Conservation (phyloP, 352 stramenopile species). For the Albugo candida region DNA sequence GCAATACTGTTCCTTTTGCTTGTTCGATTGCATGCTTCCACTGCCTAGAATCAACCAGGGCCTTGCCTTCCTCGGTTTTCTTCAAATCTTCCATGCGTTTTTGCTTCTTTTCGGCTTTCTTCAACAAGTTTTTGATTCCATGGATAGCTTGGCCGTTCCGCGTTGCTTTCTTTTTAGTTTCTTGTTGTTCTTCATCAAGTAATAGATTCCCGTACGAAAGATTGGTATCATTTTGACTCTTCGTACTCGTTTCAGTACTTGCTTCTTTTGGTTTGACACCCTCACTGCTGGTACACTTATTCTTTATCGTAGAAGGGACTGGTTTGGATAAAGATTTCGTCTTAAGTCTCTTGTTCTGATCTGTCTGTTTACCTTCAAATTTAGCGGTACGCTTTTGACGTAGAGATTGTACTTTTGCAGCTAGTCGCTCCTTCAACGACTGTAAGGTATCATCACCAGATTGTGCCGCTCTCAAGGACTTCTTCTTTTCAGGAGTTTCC, state of each 20-base stretch:
- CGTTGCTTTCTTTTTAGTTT: conserved; percentile 33
- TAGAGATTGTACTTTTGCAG: conserved; percentile 47
- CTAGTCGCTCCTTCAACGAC: conserved; percentile 33
- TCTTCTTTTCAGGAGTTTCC: no score
- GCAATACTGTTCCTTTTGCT: conserved; percentile 33
- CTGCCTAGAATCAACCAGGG: conserved; percentile 33
- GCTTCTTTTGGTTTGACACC: conserved; percentile 11
- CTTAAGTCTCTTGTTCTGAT: no score
- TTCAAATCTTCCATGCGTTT: conserved; percentile 59
- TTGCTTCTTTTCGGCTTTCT: conserved; percentile 62
- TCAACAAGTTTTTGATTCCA: conserved; percentile 58
- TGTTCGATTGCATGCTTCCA: conserved; percentile 63
- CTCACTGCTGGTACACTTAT: neutral
- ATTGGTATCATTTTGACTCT: neutral
- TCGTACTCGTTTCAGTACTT: conserved; percentile 4
- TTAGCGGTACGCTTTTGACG: conserved; percentile 52
- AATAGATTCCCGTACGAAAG: conserved; percentile 68
- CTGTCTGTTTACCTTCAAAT: no score
- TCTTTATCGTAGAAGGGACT: no score
- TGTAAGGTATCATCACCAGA: no score
- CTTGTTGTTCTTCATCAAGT: conserved; percentile 22
- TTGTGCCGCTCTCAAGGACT: no score
- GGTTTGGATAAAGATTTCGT: no score
- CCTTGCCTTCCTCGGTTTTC: conserved; percentile 52
- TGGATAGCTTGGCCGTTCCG: conserved; percentile 48